Evolutionary conservation across 768 basidiomycete species (phyloP), one percentile per base, ranked within the genome.

Genomic region (Xerocomellus intermedius): DNA sequence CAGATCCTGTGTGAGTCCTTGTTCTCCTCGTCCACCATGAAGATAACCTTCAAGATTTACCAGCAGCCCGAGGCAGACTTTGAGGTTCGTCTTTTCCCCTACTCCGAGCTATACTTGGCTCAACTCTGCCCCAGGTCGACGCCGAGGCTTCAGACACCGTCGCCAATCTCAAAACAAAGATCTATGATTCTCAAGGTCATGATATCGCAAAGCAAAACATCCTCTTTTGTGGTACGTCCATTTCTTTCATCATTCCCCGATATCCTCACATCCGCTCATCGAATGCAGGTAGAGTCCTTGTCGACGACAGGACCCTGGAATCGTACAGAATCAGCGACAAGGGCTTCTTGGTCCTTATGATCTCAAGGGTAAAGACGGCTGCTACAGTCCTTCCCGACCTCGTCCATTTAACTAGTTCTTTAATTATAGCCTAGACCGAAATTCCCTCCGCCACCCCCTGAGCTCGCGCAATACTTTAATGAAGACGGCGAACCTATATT

Each of bases 61-160:
- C 36, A 32, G 48, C 28, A 55, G 30, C 42, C 48, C 9, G 42
- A 41, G 5, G 36, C 42, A 10, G 54, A 45, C 4, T 55, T 55
- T 13, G 12, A 55, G 28, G 54, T 50, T 8, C 21, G 48, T 22
- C n/a, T 38, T 33, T 9, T 24, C 30, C 12, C n/a, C 24, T 35
- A 37, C 17, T 32, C n/a, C 21, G 17, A 16, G 37, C 13, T 9
- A 17, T 39, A 9, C 36, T 39, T 39, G 17, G 8, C 30, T 39
- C n/a, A 39, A 39, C 21, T 10, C 22, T 44, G n/a, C 3, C 10
- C 17, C 33, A 55, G 54, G 19, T 55, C 30, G 54, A 55, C 8
- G 48, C 48, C 13, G 48, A 55, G n/a, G 19, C 48, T 8, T 50
- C 54, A 35, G 48, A 55, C 8, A 55, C 54, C 36, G 37, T 55